Base-by-base conservation (phyloP, 257 asterid species). In the Datura wrightii region DNA sequence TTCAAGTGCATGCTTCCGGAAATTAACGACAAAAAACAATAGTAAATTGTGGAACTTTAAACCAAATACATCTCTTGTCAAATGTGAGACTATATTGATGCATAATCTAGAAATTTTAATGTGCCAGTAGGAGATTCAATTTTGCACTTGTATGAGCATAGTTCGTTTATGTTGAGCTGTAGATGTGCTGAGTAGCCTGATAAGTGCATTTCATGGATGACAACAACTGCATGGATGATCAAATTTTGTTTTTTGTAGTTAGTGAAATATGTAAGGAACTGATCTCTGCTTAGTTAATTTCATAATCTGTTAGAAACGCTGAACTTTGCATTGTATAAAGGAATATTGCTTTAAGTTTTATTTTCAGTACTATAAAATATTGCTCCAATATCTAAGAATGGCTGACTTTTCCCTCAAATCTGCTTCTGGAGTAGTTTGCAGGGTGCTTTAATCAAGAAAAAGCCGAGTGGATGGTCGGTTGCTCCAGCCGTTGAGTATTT, bases 391-490 rank as follows among this genome's bases (percentile, higher is more conserved):
- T 42, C 8, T 24, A 69, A 15, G 48, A 24, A 42, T 80, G 19
- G 6, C 34, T 39, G 39, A 44, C 16, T 36, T 41, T 56, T 53
- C 11, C 11, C 11, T 79, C 19, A 37, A 37, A 24, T 74, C 42
- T 63, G 62, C 56, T 70, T n/a, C 54, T 63, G 71, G 36, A 54
- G 24, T 46, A 88, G 90, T 62, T 88, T 88, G 90, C 87, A 86
- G 82, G 86, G 89, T 72, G 84, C 89, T 86, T 46, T 88, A 79
- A 58, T 88, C 83, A 81, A 81, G 79, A 84, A 50, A 63, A 76
- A 60, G 3, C 60, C 85, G 10, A 2, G 80, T 58, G 79, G 70
- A 79, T 88, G 88, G 90, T 56, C 15, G 82, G 84, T 83, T 79
- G 46, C 82, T 56, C 69, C 84, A 41, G 86, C 31, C 36, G 90